Base-by-base conservation (phyloP, 1,139 yeast species). In the Trichomonascaceae sp. region DNA sequence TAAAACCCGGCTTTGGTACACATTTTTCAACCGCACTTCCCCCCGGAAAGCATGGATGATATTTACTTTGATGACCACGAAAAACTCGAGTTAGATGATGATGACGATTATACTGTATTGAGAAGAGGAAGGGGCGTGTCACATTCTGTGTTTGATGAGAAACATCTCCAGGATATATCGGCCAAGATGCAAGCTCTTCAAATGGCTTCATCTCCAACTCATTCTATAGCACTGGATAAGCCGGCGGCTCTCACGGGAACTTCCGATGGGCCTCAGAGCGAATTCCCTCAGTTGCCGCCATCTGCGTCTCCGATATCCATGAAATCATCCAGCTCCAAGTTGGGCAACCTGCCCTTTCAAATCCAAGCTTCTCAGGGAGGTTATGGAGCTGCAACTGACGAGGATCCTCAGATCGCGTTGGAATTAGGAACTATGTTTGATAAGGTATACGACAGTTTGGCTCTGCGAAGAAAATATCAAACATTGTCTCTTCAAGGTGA, bases 401-500 rank as follows among this genome's bases (percentile, higher is more conserved):
- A 85, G 51, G 81, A 79, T 60, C 86, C 84, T 52, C 84, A 82
- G 22, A 78, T 84, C 59, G 80, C 87, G 12, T 78, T 80, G 54
- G 95, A 87, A 58, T 73, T 95, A 58, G 75, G 84, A 54, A 82
- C 79, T 49, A 78, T 93, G 63, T 93, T 85, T 67, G 68, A 78
- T 27, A 83, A 86, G 58, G 87, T 95, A 36, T 81, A 82, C 58
- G 74, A 77, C 43, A 87, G 97, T 66, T 77, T 93, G 58, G 84
- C 81, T 19, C 68, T 87, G 56, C 83, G 99, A 67, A 84, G 81
- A 63, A 86, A 84, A 67, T 95, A 91, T 67, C 85, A 87, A 70
- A 66, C 71, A 1, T 63, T 80, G 6, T 89, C 97, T 0, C 63
- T 82, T 53, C 99, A 95, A 72, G 74, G 82, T 50, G 88, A 85